phyloP scores from a whole-genome alignment of 2,329 filamentous ascomycete species.

The Penicillium sumatraense region DNA sequence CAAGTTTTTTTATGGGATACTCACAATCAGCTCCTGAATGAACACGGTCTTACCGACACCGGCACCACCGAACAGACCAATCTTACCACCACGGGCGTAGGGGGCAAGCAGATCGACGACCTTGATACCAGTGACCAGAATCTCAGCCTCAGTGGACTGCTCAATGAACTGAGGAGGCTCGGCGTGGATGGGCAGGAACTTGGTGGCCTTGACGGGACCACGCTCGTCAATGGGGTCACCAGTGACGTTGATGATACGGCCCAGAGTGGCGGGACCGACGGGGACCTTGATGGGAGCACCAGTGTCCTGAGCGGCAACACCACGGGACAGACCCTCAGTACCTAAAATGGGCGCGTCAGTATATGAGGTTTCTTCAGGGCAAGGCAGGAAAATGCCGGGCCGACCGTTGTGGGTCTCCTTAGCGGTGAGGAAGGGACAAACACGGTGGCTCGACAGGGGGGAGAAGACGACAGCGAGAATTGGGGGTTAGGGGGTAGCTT shows the following conservation, averaged over 20 bases:
- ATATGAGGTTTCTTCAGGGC: neutral
- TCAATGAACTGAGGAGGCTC: slow-evolving; percentile 91
- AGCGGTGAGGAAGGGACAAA: slow-evolving; percentile 20
- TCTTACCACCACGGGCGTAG: slow-evolving; percentile 99
- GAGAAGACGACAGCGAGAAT: slow-evolving; percentile 5
- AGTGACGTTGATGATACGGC: slow-evolving; percentile 99
- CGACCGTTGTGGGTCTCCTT: slow-evolving; percentile 24
- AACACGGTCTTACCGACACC: slow-evolving; percentile 99
- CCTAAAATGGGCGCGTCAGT: slow-evolving; percentile 57
- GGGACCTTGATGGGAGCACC: slow-evolving; percentile 95
- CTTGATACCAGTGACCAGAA: slow-evolving; percentile 99
- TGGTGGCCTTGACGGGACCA: slow-evolving; percentile 93
- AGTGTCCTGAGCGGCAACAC: slow-evolving; percentile 81
- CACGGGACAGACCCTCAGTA: slow-evolving; percentile 99
- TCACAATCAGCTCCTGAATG: slow-evolving; percentile 98
- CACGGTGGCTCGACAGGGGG: slow-evolving; percentile 25
- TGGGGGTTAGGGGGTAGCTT: slow-evolving; percentile 47
- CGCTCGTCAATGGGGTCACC: slow-evolving; percentile 99
- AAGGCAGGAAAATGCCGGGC: slow-evolving; percentile 13
- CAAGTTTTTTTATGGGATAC: slow-evolving; percentile 34
- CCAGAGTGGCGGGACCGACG: slow-evolving; percentile 89
- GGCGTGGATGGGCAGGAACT: slow-evolving; percentile 88
- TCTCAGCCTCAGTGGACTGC: slow-evolving; percentile 94
- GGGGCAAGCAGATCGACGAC: slow-evolving; percentile 98
- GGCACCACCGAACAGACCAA: slow-evolving; percentile 99